phyloP scores from a whole-genome alignment of 2,329 filamentous ascomycete species.

The Graphiopsis chlorocephala region DNA sequence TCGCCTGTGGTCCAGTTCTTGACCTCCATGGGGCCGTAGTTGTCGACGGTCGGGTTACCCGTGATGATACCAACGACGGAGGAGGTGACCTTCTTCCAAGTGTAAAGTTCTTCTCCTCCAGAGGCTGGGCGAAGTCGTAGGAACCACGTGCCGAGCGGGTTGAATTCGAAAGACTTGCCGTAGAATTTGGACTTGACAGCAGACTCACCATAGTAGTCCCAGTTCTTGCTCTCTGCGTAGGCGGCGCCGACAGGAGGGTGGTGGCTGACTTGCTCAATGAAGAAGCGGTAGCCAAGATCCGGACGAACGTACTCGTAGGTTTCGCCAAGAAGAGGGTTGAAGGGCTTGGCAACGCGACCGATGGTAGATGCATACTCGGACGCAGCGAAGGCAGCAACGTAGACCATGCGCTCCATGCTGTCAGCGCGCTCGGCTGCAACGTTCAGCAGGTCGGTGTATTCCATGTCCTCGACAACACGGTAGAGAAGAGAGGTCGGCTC shows the following conservation, averaged over 20 bases:
- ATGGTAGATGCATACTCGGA: conserved; percentile 97
- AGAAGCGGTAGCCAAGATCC: conserved; percentile 97
- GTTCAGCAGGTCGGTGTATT: conserved; percentile 91
- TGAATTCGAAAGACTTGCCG: conserved; percentile 95
- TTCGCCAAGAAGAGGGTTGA: conserved; percentile 93
- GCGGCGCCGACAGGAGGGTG: conserved; percentile 93
- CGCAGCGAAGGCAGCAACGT: conserved; percentile 91
- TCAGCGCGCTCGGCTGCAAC: conserved; percentile 80
- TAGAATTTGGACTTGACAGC: conserved; percentile 96
- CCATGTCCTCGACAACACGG: conserved; percentile 95
- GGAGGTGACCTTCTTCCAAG: conserved; percentile 98
- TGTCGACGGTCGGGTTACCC: conserved; percentile 93
- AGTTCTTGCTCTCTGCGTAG: conserved; percentile 86
- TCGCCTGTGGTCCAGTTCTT: conserved; percentile 97
- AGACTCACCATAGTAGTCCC: conserved; percentile 96
- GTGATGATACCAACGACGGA: conserved; percentile 99
- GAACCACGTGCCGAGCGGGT: conserved; percentile 96
- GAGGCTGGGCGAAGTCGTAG: conserved; percentile 73
- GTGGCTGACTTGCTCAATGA: conserved; percentile 97
- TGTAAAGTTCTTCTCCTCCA: conserved; percentile 78
- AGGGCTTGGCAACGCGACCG: conserved; percentile 93
- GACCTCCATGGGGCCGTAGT: conserved; percentile 95
- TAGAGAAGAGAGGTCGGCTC: conserved; percentile 95
- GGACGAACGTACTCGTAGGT: conserved; percentile 95
- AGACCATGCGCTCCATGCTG: conserved; percentile 87